Base-by-base conservation (phyloP, 345 rosid species). In the Schrenkiella parvula region DNA sequence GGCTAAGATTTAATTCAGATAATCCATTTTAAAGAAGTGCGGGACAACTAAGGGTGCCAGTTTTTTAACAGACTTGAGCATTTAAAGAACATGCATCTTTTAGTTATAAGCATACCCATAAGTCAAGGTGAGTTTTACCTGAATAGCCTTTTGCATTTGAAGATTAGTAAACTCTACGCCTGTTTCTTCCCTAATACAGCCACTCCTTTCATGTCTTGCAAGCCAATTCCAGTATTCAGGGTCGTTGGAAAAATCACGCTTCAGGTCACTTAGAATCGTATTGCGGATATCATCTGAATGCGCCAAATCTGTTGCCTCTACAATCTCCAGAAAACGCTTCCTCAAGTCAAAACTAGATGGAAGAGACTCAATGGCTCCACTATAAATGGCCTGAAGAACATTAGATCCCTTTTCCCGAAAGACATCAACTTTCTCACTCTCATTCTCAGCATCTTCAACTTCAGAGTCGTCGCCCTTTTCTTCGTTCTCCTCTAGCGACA, bases 191-290 rank as follows among this genome's bases (percentile, higher is more conserved):
- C 70, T 51, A 60, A 48, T 54, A 51, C 68, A 59, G 63, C 59
- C 77, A 46, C 80, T 44, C 80, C 89, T 69, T 78, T 86, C 85
- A 74, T 78, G 82, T 68, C 90, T 84, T 2, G 97, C 96, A 66
- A 89, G 96, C 99, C 97, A 89, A 50, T 95, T 87, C 97, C 99
- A 88, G 61, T 85, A 91, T 32, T 80, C 80, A 6, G 96, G 84
- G 28, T 88, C 89, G 38, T 65, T 59, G 32, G 82, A 85, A 70
- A 95, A 91, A 56, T 88, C 95, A 62, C 87, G 87, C 68, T 82
- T 85, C 88, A 91, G 83, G 77, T 88, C 97, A 83, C 81, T 72
- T 12, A 91, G 70, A 47, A 95, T 86, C 72, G 84, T 73, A 28
- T 84, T 32, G 4, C 72, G 86, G 80, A 89, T 78, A 44, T 84